A percentile compares a stretch with the other conserved stretches of the same genome.
These are phyloP conservation scores for Leccinum obscurum DNA, from an alignment of 768 basidiomycete species.

Conservation along the genomic window DNA sequence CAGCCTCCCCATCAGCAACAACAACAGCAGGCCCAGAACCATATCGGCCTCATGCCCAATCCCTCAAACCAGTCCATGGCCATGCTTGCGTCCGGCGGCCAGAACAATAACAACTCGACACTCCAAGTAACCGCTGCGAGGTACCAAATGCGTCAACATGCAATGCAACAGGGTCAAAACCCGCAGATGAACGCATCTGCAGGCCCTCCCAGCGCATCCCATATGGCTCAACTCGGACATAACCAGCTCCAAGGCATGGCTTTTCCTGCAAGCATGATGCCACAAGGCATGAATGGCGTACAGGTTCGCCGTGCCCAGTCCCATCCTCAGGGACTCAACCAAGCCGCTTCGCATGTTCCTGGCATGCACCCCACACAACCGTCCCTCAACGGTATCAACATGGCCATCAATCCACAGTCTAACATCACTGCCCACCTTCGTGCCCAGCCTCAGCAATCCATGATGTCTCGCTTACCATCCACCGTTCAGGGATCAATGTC, in stretches of 20 bases:
- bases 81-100: conserved; percentile 36
- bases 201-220: conserved; percentile 28
- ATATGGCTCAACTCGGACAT: conserved; percentile 33
- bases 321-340: conserved; percentile 51
- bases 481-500: conserved; percentile 40
- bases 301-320: conserved; percentile 55
- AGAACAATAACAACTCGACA: conserved; percentile 24
- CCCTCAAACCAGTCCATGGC: conserved; percentile 38
- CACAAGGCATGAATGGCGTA: conserved; percentile 36
- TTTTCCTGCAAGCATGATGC: conserved; percentile 45
- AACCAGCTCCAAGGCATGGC: conserved; percentile 42
- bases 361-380: conserved; percentile 39
- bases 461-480: conserved; percentile 34
- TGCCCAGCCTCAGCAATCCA: conserved; percentile 37
- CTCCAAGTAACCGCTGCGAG: conserved; percentile 26
- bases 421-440: conserved; percentile 40
- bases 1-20: conserved; percentile 35
- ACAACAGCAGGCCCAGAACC: conserved; percentile 35
- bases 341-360: conserved; percentile 35
- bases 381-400: conserved; percentile 37
- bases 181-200: conserved; percentile 35
- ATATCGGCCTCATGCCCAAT: conserved; percentile 40
- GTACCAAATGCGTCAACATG: conserved; percentile 37
- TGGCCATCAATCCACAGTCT: conserved; percentile 47
- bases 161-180: conserved; percentile 40